These are phyloP conservation scores for Clitoria ternatea DNA, from an alignment of 306 rosid species.

Conservation along the genomic window DNA sequence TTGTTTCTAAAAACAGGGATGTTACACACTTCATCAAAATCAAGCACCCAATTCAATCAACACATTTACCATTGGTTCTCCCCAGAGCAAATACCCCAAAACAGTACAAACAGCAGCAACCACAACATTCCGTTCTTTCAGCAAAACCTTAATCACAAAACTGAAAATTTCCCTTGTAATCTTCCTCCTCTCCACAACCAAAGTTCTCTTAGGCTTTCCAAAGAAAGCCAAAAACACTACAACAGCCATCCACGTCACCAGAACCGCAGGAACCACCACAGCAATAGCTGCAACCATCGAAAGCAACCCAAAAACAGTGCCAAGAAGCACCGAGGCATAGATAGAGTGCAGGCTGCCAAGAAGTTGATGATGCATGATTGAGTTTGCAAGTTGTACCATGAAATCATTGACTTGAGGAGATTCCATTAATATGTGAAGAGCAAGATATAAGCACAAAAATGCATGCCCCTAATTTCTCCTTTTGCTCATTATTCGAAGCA, in stretches of 20 bases:
- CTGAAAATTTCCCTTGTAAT: slow-evolving; percentile 54
- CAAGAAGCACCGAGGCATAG: slow-evolving; percentile 67
- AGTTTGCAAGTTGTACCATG: slow-evolving; percentile 51
- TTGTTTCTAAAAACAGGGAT: too few species aligned
- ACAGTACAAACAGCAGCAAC: slow-evolving; percentile 84
- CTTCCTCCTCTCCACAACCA: slow-evolving; percentile 79
- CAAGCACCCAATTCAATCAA: background rate
- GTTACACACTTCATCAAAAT: background rate
- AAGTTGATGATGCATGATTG: slow-evolving; percentile 23
- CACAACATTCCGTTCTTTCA: slow-evolving; percentile 68
- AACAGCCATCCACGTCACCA: slow-evolving; percentile 70
- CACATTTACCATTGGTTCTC: slow-evolving; percentile 40
- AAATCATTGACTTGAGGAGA: slow-evolving; percentile 43
- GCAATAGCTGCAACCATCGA: slow-evolving; percentile 72
- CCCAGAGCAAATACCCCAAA: slow-evolving; percentile 58
- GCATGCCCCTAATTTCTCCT: slow-evolving; percentile 66
- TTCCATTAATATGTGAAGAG: slow-evolving; percentile 48
- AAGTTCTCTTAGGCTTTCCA: slow-evolving; percentile 56
- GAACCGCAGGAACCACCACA: slow-evolving; percentile 57
- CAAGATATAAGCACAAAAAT: slow-evolving; percentile 44
- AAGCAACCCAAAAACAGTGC: slow-evolving; percentile 58
- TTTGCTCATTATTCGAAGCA: slow-evolving; percentile 50
- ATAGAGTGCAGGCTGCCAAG: slow-evolving; percentile 63
- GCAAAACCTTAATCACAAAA: slow-evolving; percentile 55
- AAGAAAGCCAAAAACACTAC: slow-evolving; percentile 69